Percentiles rank a stretch among this genome's conserved stretches.
phyloP scores from a whole-genome alignment of 2,329 filamentous ascomycete species.

The Hymenoscyphus scutula region DNA sequence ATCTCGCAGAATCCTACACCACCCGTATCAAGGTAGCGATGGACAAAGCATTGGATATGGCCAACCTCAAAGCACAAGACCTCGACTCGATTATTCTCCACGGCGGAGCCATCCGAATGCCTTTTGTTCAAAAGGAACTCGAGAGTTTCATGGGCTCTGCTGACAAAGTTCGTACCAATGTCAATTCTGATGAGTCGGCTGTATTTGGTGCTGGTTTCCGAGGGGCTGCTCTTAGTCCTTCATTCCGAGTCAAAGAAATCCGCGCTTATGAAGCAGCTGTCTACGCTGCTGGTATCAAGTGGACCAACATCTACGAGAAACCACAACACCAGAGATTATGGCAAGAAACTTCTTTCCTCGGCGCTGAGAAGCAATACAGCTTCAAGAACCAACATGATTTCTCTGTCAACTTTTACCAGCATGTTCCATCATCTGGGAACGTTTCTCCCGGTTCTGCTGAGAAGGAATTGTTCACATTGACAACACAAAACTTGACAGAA shows the following conservation, averaged over 20 bases:
- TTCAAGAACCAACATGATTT: conserved; percentile 84
- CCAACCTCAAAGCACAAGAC: conserved; percentile 70
- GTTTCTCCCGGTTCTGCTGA: conserved; percentile 47
- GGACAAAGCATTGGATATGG: conserved; percentile 69
- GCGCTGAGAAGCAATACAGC: conserved; percentile 77
- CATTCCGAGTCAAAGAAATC: conserved; percentile 98
- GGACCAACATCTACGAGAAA: conserved; percentile 66
- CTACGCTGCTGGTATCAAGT: conserved; percentile 75
- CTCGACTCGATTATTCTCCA: conserved; percentile 91
- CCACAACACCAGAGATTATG: conserved; percentile 79
- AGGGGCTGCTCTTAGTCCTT: conserved; percentile 85
- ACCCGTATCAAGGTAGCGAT: conserved; percentile 68
- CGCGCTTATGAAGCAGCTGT: conserved; percentile 72
- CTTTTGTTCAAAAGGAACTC: conserved; percentile 88
- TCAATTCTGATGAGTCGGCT: conserved; percentile 95
- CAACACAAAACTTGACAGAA: conserved; percentile 81
- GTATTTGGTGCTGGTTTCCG: conserved; percentile 96
- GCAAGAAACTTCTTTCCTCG: conserved; percentile 71
- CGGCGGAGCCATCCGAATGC: conserved; percentile 84
- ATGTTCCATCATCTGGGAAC: conserved; percentile 50
- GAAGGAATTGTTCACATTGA: conserved; percentile 61
- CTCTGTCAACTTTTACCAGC: conserved; percentile 74
- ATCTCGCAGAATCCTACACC: conserved; percentile 65
- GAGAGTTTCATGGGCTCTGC: conserved; percentile 70
- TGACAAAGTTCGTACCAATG: conserved; percentile 84